Evolutionary conservation across 2,329 filamentous ascomycete genomes (phyloP), one percentile per base, ranked within the genome.

Genomic region (Arthrobotrys iridis): DNA sequence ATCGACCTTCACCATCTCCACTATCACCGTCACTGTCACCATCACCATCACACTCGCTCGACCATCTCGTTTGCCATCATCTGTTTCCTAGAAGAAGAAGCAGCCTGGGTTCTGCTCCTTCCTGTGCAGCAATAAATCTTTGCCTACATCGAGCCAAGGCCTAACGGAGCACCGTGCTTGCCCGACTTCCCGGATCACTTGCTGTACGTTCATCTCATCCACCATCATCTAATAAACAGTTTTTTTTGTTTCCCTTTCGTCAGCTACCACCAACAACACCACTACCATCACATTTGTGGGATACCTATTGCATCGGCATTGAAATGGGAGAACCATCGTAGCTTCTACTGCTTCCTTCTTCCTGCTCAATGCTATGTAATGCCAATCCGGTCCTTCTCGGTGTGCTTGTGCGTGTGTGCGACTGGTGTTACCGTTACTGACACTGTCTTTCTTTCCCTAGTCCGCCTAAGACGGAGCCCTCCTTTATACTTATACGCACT

Each of bases 371-470:
- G 50, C 50, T 22, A 24, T 28, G 28, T 10, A 33, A 33, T 5
- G 10, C 28, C 10, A 33, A 33, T 33, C 26, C 20, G 33, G 33
- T 28, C 46, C 8, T 52, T 33, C 46, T 20, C 46, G 20, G 4
- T 8, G 20, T 46, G 43, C 20, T 18, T 33, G 11, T 64, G 46
- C 33, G 33, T 37, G 48, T 52, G 60, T 64, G 60, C 41, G 33
- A 50, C 60, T 59, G 41, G 64, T 70, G 43, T 26, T 50, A 70
- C 65, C 57, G 33, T 70, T 62, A 60, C 41, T 60, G 62, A 37
- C 46, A 26, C 50, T 45, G 50, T 57, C 50, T 46, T 24, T 46
- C 43, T 52, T 70, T 55, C 35, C 64, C 45, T 70, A 67, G 50
- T 59, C 50, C 22, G 40, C 48, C 65, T 62, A 33, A 62, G 58